A percentile compares a stretch with the other conserved stretches of the same genome.
phyloP scores from a whole-genome alignment of 1,284 basidiomycete species.

The Ustilago shanxiensis region DNA sequence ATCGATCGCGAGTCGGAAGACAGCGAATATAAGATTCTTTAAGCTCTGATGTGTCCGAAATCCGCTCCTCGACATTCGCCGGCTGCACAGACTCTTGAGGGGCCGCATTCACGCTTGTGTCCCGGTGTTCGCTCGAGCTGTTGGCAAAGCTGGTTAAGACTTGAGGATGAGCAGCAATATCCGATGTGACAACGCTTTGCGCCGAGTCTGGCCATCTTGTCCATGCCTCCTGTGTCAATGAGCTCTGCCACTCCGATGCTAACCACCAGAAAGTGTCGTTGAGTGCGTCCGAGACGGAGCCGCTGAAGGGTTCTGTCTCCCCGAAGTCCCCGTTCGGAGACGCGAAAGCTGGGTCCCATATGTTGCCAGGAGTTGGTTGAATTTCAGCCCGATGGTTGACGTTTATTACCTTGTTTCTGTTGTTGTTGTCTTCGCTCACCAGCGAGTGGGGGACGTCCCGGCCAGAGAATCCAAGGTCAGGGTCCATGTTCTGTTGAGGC shows the following conservation, averaged over 20 bases:
- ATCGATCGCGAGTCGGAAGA: neutral
- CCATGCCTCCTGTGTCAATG: neutral
- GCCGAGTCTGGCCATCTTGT: neutral
- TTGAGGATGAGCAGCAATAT: neutral
- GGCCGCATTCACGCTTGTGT: neutral
- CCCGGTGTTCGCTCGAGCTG: too few species aligned
- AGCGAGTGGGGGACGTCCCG: neutral
- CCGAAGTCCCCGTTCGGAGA: neutral
- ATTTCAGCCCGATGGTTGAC: neutral
- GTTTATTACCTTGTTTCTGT: neutral
- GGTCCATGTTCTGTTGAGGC: constrained; percentile 4
- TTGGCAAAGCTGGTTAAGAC: neutral
- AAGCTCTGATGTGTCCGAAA: neutral
- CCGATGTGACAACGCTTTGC: neutral
- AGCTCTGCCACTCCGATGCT: constrained; percentile 9
- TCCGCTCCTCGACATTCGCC: neutral
- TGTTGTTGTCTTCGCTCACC: neutral
- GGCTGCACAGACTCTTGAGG: neutral
- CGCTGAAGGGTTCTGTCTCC: neutral
- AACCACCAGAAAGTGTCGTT: constrained; percentile 17
- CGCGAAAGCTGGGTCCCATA: neutral
- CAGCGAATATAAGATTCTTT: constrained; percentile 2
- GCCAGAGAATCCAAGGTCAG: neutral
- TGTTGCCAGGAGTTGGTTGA: neutral
- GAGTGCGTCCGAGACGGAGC: constrained; percentile 3